Conservation (phyloP, 495 filamentous ascomycete genomes). For the Parathielavia appendiculata region DNA sequence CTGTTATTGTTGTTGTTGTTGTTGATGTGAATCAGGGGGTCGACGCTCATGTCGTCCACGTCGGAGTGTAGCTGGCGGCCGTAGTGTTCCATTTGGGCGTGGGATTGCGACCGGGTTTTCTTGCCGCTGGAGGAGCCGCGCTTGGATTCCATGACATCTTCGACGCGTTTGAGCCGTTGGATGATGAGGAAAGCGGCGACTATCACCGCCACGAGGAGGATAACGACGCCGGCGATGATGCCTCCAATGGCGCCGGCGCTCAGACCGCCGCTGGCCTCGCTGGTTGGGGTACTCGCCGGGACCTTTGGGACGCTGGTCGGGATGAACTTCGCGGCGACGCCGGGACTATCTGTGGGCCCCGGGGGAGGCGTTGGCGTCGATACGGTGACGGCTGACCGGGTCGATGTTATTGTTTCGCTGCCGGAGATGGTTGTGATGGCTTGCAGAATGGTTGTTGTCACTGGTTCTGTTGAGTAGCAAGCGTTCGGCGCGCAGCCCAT, state of each 20-base stretch:
- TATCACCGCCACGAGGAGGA: constrained; percentile 35
- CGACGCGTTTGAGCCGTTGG: constrained; percentile 35
- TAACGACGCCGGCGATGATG: constrained; percentile 42
- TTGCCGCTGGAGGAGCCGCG: constrained; percentile 28
- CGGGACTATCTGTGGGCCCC: constrained; percentile 10
- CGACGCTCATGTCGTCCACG: constrained; percentile 22
- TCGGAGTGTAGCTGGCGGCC: constrained; percentile 19
- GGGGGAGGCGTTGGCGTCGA: constrained; percentile 27
- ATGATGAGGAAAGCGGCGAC: constrained; percentile 36
- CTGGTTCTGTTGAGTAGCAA: constrained; percentile 36
- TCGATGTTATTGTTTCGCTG: constrained; percentile 28
- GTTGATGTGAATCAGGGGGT: constrained; percentile 23
- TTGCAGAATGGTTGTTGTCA: constrained; percentile 30
- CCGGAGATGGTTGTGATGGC: constrained; percentile 33
- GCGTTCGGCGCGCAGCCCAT: constrained; percentile 35
- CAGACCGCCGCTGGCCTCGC: constrained; percentile 25
- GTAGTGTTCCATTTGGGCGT: constrained; percentile 27
- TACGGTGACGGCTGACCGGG: constrained; percentile 26
- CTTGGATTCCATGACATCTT: constrained; percentile 30
- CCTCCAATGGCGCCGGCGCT: constrained; percentile 36
- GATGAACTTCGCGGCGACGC: constrained; percentile 33
- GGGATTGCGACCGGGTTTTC: constrained; percentile 18
- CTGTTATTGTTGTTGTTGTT: constrained; percentile 14
- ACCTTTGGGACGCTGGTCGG: constrained; percentile 39
- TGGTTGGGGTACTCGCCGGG: constrained; percentile 6